phyloP scores from a whole-genome alignment of 2,329 filamentous ascomycete genomes.

The Colletotrichum spaethianum region DNA sequence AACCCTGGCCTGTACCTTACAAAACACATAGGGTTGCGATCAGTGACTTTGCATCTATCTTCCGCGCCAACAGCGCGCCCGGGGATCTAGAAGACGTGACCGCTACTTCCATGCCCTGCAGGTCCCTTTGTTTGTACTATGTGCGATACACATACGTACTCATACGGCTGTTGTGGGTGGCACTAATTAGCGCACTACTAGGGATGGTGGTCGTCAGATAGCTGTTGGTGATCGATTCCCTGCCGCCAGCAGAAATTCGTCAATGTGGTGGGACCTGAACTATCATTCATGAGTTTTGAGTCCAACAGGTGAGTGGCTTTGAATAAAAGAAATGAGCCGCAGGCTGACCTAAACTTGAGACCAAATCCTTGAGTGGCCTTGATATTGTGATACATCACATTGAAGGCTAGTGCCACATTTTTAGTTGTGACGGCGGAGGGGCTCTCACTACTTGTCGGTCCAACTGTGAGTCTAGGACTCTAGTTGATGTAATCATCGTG shows the following conservation, averaged over 20 bases:
- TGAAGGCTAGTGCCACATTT: constrained; percentile 13
- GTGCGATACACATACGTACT: not conserved
- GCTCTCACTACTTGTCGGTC: constrained; percentile 5
- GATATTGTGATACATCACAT: constrained; percentile 18
- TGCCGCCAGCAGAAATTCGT: not conserved
- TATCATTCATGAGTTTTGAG: not conserved
- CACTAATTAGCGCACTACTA: constrained; percentile 36
- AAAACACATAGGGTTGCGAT: constrained; percentile 25
- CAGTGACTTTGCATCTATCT: not conserved
- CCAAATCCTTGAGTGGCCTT: constrained; percentile 1
- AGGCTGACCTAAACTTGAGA: constrained; percentile 4
- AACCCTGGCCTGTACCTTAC: constrained; percentile 11
- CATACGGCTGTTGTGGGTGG: not conserved
- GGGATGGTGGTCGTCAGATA: constrained; percentile 6
- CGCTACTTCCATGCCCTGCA: not conserved
- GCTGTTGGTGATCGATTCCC: not conserved
- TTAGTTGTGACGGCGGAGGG: not conserved
- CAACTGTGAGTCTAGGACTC: constrained; percentile 1
- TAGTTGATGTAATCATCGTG: constrained; percentile 1
- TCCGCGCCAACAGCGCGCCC: not conserved
- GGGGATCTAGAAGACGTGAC: constrained; percentile 8
- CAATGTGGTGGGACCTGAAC: not conserved
- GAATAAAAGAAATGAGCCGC: constrained; percentile 13
- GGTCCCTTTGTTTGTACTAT: not conserved
- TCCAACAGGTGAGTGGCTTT: not conserved